Evolutionary conservation across 164 flowering plant species (phyloP).

Genomic region (Platanus orientalis): DNA sequence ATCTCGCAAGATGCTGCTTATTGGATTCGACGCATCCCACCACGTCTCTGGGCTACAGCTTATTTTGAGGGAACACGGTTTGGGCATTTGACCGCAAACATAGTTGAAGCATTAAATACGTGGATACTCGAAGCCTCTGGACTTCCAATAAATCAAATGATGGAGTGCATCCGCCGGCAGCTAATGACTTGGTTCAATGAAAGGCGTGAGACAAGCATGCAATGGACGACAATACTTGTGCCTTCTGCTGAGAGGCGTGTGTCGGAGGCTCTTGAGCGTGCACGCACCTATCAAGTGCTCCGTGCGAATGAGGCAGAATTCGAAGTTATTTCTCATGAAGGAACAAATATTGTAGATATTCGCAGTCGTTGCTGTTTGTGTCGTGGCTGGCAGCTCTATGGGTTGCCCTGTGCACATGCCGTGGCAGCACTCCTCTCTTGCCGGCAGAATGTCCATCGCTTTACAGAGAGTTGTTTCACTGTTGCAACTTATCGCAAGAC

Average conservation of each 20-base stretch:
- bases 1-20: constrained; percentile 9
- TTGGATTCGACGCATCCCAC: constrained; percentile 12
- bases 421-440: constrained; percentile 72
- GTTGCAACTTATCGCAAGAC: constrained; percentile 62
- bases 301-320: constrained; percentile 86
- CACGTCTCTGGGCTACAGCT: constrained; percentile 10
- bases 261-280: constrained; percentile 59
- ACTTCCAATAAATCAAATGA: constrained; percentile 10
- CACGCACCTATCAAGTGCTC: constrained; percentile 55
- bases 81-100: constrained; percentile 9
- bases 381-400: constrained; percentile 71
- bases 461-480: constrained; percentile 74
- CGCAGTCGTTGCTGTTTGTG: constrained; percentile 63
- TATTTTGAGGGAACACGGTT: constrained; percentile 10
- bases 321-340: constrained; percentile 74
- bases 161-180: constrained; percentile 7
- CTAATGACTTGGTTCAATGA: constrained; percentile 60
- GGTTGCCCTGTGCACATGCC: constrained; percentile 75
- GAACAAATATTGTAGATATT: constrained; percentile 63
- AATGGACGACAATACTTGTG: constrained; percentile 70
- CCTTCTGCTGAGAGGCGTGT: constrained; percentile 66
- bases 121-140: constrained; percentile 10
- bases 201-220: constrained; percentile 62
- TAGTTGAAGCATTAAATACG: constrained; percentile 6
- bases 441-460: constrained; percentile 67